A percentile compares a stretch with the other conserved stretches of the same genome.
These are phyloP conservation scores for Euryodendron excelsum DNA, from an alignment of 148 eudicot species.

Conservation along the genomic window DNA sequence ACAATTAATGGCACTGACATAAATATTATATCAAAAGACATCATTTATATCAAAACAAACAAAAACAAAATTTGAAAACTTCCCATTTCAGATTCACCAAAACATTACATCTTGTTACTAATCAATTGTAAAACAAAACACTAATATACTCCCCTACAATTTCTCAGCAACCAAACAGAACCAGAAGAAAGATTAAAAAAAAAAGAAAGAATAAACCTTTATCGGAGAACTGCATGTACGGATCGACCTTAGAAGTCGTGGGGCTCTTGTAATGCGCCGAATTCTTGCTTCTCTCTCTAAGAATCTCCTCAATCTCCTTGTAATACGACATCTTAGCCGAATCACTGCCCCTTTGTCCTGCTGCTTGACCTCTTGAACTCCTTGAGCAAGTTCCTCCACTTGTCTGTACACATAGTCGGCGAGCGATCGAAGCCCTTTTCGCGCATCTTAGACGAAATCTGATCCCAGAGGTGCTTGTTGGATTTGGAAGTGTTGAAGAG, in stretches of 20 bases:
- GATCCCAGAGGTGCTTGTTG: conserved; percentile 87
- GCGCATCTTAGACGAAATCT: conserved; percentile 68
- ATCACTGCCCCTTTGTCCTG: conserved; percentile 17
- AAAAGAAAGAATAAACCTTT: conserved; percentile 37
- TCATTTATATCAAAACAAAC: not conserved
- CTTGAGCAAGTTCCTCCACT: conserved; percentile 82
- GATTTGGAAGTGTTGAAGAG: conserved; percentile 76
- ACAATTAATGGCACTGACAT: not conserved
- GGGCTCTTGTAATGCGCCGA: not conserved
- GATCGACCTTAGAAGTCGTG: conserved; percentile 35
- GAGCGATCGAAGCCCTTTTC: conserved; percentile 81
- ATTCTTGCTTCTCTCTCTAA: conserved; percentile 47
- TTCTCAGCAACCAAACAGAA: not conserved
- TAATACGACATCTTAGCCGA: conserved; percentile 50
- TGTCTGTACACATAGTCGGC: conserved; percentile 88
- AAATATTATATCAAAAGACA: not conserved
- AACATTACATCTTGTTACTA: not conserved
- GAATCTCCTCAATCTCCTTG: conserved; percentile 70
- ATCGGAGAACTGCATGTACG: conserved; percentile 59
- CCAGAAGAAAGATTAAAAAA: no score
- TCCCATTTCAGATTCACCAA: not conserved
- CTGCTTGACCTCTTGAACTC: conserved; percentile 52
- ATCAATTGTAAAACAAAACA: not conserved
- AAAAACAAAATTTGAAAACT: not conserved
- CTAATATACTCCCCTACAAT: not conserved